Evolutionary conservation across 805 yeast genomes (phyloP).

Genomic region (Kuraishia ogatae): DNA sequence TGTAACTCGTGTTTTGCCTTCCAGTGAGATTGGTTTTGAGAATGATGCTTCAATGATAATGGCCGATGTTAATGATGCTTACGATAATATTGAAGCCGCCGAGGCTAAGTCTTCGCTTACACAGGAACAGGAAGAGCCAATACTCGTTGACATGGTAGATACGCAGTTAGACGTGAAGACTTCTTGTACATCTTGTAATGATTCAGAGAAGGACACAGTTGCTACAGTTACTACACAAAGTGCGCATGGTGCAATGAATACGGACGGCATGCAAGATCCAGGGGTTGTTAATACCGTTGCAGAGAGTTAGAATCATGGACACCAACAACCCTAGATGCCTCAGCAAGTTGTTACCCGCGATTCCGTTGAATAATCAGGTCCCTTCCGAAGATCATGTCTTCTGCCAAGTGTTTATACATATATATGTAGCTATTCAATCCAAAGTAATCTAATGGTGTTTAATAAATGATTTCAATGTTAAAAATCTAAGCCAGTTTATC

Average conservation of each 20-base stretch:
- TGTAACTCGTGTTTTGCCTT: background rate
- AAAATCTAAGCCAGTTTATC: too few relatives aligned
- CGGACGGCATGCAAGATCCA: too few relatives aligned
- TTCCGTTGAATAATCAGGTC: too few relatives aligned
- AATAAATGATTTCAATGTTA: too few relatives aligned
- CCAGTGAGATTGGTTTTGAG: slow-evolving; percentile 10
- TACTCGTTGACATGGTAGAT: slow-evolving; percentile 6
- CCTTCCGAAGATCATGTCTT: background rate
- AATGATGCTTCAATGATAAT: slow-evolving; percentile 13
- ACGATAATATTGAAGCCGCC: slow-evolving; percentile 15
- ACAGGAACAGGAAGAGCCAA: slow-evolving; percentile 12
- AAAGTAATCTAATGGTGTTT: background rate
- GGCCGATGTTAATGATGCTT: slow-evolving; percentile 14
- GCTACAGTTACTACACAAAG: too few relatives aligned
- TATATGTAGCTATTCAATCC: background rate
- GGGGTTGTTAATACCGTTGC: too few relatives aligned
- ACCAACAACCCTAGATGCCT: too few relatives aligned
- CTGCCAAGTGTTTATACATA: background rate
- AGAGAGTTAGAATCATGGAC: too few relatives aligned
- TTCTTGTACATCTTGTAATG: background rate
- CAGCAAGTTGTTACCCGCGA: too few relatives aligned
- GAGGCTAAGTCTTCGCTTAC: slow-evolving; percentile 2
- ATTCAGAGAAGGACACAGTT: background rate
- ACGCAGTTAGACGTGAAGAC: background rate
- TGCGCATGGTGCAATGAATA: too few relatives aligned